Percentiles rank a stretch among this genome's conserved stretches.
These are phyloP conservation scores for Candida nonsorbophila DNA, from an alignment of 805 yeast genomes.

Conservation along the genomic window DNA sequence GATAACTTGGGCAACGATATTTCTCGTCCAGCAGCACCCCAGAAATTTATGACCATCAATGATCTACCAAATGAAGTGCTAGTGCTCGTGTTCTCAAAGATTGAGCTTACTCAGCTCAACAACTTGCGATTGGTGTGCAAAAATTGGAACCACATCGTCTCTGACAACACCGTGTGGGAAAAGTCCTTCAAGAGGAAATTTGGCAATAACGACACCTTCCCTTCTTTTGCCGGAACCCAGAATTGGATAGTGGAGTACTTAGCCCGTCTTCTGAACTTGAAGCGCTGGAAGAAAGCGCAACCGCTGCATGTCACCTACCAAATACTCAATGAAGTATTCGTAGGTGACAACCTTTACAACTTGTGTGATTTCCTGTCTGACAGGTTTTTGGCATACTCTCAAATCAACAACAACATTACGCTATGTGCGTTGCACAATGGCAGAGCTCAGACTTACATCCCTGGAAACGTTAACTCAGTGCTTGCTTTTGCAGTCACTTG, in stretches of 20 bases:
- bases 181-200: slow-evolving; percentile 38
- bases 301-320: slow-evolving; percentile 22
- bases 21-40: background rate
- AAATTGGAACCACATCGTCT: slow-evolving; percentile 41
- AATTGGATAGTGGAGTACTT: slow-evolving; percentile 46
- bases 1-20: slow-evolving; percentile 8
- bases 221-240: slow-evolving; percentile 39
- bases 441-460: slow-evolving; percentile 31
- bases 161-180: slow-evolving; percentile 45
- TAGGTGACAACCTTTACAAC: slow-evolving; percentile 13
- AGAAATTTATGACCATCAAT: slow-evolving; percentile 7
- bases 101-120: slow-evolving; percentile 41
- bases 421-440: slow-evolving; percentile 30
- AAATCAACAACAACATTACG: slow-evolving; percentile 21
- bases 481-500: slow-evolving; percentile 17
- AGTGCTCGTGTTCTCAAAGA: slow-evolving; percentile 37
- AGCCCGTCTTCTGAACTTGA: slow-evolving; percentile 25
- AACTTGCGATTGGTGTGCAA: slow-evolving; percentile 41
- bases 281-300: slow-evolving; percentile 35
- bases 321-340: slow-evolving; percentile 19
- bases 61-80: slow-evolving; percentile 46
- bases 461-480: slow-evolving; percentile 17
- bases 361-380: slow-evolving; percentile 21
- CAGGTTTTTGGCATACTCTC: slow-evolving; percentile 22
- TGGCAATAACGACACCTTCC: slow-evolving; percentile 30